Conservation (phyloP, 306 rosid species). For the Acmispon strigosus region DNA sequence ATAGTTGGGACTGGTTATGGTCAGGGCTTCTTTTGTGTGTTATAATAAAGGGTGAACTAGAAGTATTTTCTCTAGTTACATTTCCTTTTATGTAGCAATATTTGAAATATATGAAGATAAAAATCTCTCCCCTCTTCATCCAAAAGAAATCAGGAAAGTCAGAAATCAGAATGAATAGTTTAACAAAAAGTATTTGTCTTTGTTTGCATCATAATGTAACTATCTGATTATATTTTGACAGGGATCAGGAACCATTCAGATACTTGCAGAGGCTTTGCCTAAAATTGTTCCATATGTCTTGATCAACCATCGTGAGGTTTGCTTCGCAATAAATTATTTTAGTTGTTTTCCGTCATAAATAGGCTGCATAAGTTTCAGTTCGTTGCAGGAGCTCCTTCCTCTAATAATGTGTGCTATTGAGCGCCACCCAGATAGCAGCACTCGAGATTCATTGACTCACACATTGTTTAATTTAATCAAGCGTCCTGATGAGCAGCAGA, state of each 20-base stretch:
- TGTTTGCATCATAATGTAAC: neutral
- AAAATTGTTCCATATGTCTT: conserved; percentile 96
- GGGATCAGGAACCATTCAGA: conserved; percentile 83
- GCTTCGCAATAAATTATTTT: conserved; percentile 7
- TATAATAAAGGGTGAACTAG: conserved; percentile 5
- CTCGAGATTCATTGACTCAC: conserved; percentile 95
- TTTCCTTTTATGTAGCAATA: neutral
- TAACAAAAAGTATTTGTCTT: neutral
- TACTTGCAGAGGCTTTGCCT: conserved; percentile 92
- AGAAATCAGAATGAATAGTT: neutral
- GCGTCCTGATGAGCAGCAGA: conserved; percentile 95
- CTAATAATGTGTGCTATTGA: conserved; percentile 96
- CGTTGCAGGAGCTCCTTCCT: conserved; percentile 88
- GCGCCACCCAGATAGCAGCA: conserved; percentile 91
- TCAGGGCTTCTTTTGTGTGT: conserved; percentile 12
- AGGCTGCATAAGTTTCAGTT: conserved; percentile 16
- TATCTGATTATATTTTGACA: conserved; percentile 33
- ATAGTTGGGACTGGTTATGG: neutral
- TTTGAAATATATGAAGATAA: conserved; percentile 2
- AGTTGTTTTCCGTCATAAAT: neutral
- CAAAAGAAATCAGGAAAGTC: conserved; percentile 3
- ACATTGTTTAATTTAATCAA: conserved; percentile 93
- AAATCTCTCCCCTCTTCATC: neutral
- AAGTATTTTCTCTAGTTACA: conserved; percentile 2
- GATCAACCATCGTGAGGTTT: conserved; percentile 98